Percentiles rank a stretch among this genome's conserved stretches.
Evolutionary conservation across 805 yeast species (phyloP).

Genomic region (Zygoascus flipseniorum): DNA sequence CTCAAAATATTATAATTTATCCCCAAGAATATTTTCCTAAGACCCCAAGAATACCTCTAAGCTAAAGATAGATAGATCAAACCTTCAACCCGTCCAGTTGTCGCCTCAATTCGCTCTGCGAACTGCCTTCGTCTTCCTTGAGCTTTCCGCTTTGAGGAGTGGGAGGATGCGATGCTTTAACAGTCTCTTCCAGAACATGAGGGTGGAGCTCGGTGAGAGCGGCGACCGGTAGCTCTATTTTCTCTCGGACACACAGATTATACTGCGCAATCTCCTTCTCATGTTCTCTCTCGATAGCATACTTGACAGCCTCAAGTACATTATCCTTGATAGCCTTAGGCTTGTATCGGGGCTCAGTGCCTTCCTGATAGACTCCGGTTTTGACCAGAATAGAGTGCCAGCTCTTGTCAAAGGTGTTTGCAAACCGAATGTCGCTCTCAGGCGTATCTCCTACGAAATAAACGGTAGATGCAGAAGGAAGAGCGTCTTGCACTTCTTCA

Average conservation of each 20-base stretch:
- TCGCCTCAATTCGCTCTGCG: no score
- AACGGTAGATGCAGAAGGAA: conserved; percentile 80
- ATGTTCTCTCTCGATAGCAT: conserved; percentile 78
- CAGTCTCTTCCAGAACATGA: conserved; percentile 7
- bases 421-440: conserved; percentile 80
- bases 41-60: no score
- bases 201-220: conserved; percentile 7
- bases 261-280: conserved; percentile 62
- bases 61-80: no score
- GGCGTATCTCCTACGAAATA: conserved; percentile 89
- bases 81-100: no score
- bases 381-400: conserved; percentile 82
- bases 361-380: conserved; percentile 80
- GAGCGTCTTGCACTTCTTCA: conserved; percentile 36
- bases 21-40: no score
- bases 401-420: conserved; percentile 74
- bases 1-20: no score
- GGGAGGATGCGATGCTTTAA: neutral
- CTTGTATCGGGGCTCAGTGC: conserved; percentile 67
- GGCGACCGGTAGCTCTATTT: conserved; percentile 10
- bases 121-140: neutral
- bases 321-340: conserved; percentile 68
- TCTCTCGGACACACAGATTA: conserved; percentile 37
- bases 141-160: neutral
- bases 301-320: conserved; percentile 74